Evolutionary conservation across 352 stramenopile genomes (phyloP).

Genomic region (Vaucheria bursata): DNA sequence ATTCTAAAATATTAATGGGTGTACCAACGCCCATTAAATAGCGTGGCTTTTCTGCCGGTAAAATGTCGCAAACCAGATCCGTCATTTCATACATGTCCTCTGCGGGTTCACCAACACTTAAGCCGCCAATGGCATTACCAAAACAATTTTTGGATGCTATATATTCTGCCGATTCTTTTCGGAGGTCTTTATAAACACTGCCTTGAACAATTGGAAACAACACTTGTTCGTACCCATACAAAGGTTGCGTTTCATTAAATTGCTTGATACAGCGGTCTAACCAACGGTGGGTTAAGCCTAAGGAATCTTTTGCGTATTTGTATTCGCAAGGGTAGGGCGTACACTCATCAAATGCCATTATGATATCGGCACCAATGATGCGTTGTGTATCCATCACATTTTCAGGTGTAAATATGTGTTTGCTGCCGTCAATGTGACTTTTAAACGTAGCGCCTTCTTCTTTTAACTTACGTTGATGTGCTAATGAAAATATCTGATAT

Average conservation of each 20-base stretch:
- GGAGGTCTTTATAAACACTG: constrained; percentile 77
- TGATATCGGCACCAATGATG: constrained; percentile 89
- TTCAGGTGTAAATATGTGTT: constrained; percentile 85
- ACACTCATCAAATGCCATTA: constrained; percentile 82
- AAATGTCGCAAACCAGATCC: constrained; percentile 59
- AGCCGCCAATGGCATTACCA: constrained; percentile 88
- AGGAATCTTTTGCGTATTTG: constrained; percentile 60
- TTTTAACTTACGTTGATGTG: constrained; percentile 82
- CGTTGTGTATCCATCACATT: constrained; percentile 84
- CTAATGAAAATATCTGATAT: constrained; percentile 74
- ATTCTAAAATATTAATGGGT: no score
- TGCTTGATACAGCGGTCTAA: constrained; percentile 20
- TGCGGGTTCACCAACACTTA: constrained; percentile 52
- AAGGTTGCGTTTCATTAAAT: no score
- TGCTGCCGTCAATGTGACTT: constrained; percentile 72
- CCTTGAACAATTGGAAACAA: constrained; percentile 94
- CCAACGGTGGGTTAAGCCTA: not conserved
- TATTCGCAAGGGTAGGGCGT: constrained; percentile 60
- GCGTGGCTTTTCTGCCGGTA: constrained; percentile 84
- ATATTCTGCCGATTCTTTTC: constrained; percentile 79
- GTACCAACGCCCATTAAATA: constrained; percentile 94
- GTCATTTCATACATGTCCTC: constrained; percentile 90
- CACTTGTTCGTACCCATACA: no score
- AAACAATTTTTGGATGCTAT: constrained; percentile 72
- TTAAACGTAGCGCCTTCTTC: constrained; percentile 77